phyloP scores from a whole-genome alignment of 2,329 filamentous ascomycete genomes.

The Pseudogymnoascus sp. region DNA sequence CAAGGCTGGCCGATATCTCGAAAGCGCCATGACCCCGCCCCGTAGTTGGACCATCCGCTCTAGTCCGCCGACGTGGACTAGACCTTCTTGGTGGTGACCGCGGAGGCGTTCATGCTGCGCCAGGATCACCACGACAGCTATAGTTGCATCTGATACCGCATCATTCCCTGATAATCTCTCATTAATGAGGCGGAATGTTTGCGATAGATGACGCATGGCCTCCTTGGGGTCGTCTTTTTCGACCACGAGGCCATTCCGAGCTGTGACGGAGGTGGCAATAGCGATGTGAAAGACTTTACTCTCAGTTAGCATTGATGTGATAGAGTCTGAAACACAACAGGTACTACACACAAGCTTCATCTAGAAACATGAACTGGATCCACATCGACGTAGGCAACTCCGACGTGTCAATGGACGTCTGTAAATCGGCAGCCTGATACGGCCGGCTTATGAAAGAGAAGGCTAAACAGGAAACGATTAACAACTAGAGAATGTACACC shows the following conservation, averaged over 20 bases:
- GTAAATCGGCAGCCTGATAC: slow-evolving; percentile 8
- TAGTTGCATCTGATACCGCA: slow-evolving; percentile 22
- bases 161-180: slow-evolving; percentile 20
- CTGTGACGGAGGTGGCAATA: slow-evolving; percentile 20
- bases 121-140: slow-evolving; percentile 25
- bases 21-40: slow-evolving; percentile 23
- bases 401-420: slow-evolving; percentile 8
- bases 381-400: slow-evolving; percentile 15
- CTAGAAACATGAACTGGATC: slow-evolving; percentile 22
- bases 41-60: slow-evolving; percentile 25
- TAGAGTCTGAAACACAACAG: not conserved
- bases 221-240: slow-evolving; percentile 11
- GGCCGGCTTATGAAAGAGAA: slow-evolving; percentile 13
- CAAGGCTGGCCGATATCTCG: slow-evolving; percentile 13
- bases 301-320: not conserved
- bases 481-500: not conserved
- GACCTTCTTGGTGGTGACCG: slow-evolving; percentile 17
- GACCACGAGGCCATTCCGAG: slow-evolving; percentile 11
- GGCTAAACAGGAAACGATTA: slow-evolving; percentile 7
- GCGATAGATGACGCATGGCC: slow-evolving; percentile 22
- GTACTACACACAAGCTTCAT: slow-evolving; percentile 26
- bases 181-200: slow-evolving; percentile 25
- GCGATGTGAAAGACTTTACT: slow-evolving; percentile 25
- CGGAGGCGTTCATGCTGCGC: slow-evolving; percentile 22
- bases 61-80: slow-evolving; percentile 27